A percentile compares a stretch with the other conserved stretches of the same genome.
phyloP scores from a whole-genome alignment of 202 grass and related monocot genomes.

The Cymbopogon flexuosus region DNA sequence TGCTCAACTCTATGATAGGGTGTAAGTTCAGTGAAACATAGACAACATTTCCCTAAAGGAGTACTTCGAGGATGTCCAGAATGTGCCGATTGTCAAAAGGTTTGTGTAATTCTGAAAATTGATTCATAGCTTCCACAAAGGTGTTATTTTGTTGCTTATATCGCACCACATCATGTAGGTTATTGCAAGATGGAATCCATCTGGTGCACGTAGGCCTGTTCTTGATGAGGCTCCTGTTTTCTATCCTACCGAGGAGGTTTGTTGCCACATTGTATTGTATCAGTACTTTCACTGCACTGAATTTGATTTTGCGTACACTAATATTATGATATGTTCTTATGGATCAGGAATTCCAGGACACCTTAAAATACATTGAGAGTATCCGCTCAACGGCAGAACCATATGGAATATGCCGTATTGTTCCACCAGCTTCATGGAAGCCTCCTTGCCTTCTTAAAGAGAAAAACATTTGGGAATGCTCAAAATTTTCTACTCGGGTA shows the following conservation, averaged over 20 bases:
- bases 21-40: conserved; percentile 29
- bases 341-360: conserved; percentile 77
- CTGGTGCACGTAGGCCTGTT: conserved; percentile 51
- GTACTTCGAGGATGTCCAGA: conserved; percentile 78
- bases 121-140: background rate
- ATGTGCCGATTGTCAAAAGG: conserved; percentile 80
- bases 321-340: conserved; percentile 15
- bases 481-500: conserved; percentile 71
- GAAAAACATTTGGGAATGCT: conserved; percentile 63
- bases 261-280: background rate
- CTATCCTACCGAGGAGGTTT: conserved; percentile 86
- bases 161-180: conserved; percentile 48
- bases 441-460: conserved; percentile 81
- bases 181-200: conserved; percentile 76
- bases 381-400: conserved; percentile 63
- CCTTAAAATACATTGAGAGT: conserved; percentile 78
- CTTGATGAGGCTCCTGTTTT: conserved; percentile 84
- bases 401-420: conserved; percentile 90
- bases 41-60: conserved; percentile 69
- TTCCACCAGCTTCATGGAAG: conserved; percentile 85
- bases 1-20: conserved; percentile 38
- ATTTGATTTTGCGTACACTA: background rate
- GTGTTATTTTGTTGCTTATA: conserved; percentile 21
- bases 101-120: conserved; percentile 28
- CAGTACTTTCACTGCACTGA: background rate